Evolutionary conservation across 2,329 filamentous ascomycete species (phyloP), one percentile per base, ranked within the genome.

Genomic region (Pseudogymnoascus sp.): DNA sequence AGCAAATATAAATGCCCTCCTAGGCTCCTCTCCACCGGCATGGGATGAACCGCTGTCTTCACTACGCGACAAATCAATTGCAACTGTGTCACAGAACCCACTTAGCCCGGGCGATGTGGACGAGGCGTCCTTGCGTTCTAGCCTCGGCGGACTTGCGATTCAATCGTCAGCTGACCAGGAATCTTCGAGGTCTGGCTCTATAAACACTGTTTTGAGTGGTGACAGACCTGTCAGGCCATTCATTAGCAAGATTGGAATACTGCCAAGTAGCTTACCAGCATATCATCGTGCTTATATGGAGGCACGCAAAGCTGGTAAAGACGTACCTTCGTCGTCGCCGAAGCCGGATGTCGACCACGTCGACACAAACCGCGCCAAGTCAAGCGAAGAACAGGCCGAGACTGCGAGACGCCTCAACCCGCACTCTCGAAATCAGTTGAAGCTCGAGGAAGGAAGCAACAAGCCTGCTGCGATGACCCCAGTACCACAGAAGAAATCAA

Each of bases 231-330:
- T n/a, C 21, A 59, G 25, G 59, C 63, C 58, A 8, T 73, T 73
- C 62, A 68, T 90, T 59, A 96, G 89, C 75, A 96, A 95, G 67
- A 90, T 99, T 60, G 91, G 91, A 65, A 91, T 99, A 58, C 79
- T 99, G 9, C 92, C 94, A 3, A 96, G 90, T 67, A 97, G 92
- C 74, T 78, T 99, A 44, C 91, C 94, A 5, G 86, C 90, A 33
- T 95, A 96, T 64, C 94, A 99, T 75, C 88, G 88, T 65, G 92
- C 94, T 61, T 94, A 89, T 68, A 93, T 97, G 83, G 88, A 92
- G 72, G 85, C 88, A 62, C 79, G 81, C 70, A 81, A 83, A 72
- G 79, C 82, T 8, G 83, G 80, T 59, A 75, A 76, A 64, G 78
- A 80, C 51, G 75, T 79, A 71, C 79, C 10, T 76, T 75, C 65